Conservation (phyloP, 2,329 filamentous ascomycete genomes). For the Pestalotiopsis sp. region DNA sequence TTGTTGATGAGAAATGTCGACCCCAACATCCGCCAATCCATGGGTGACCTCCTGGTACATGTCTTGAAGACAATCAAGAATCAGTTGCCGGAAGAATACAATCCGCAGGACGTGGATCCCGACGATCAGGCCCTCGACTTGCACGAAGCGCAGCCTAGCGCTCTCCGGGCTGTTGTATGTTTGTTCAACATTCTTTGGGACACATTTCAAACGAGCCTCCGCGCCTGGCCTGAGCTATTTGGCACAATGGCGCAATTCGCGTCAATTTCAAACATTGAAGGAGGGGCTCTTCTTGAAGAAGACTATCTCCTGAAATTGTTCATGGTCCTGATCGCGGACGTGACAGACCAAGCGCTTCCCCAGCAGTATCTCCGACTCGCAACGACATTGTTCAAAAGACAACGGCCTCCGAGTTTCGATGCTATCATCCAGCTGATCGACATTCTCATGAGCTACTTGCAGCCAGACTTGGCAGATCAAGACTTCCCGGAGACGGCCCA, state of each 20-base stretch:
- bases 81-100: conserved; percentile 50
- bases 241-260: conserved; percentile 70
- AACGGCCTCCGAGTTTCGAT: conserved; percentile 57
- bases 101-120: conserved; percentile 32
- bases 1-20: conserved; percentile 67
- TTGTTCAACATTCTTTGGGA: conserved; percentile 63
- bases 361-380: conserved; percentile 59
- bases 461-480: conserved; percentile 36
- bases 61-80: conserved; percentile 57
- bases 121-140: conserved; percentile 36
- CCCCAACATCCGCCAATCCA: conserved; percentile 53
- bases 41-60: conserved; percentile 52
- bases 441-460: conserved; percentile 46
- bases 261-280: conserved; percentile 61
- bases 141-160: conserved; percentile 28
- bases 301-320: conserved; percentile 63
- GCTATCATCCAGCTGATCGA: conserved; percentile 54
- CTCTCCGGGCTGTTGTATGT: conserved; percentile 42
- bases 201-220: conserved; percentile 61
- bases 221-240: conserved; percentile 80
- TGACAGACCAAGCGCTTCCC: conserved; percentile 47
- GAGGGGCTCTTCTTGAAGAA: conserved; percentile 59
- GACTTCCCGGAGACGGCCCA: conserved; percentile 41
- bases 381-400: conserved; percentile 53
- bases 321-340: conserved; percentile 64